Evolutionary conservation across 2,329 filamentous ascomycete genomes (phyloP), one percentile per base, ranked within the genome.

Genomic region (Phaeosphaeriaceae sp.): DNA sequence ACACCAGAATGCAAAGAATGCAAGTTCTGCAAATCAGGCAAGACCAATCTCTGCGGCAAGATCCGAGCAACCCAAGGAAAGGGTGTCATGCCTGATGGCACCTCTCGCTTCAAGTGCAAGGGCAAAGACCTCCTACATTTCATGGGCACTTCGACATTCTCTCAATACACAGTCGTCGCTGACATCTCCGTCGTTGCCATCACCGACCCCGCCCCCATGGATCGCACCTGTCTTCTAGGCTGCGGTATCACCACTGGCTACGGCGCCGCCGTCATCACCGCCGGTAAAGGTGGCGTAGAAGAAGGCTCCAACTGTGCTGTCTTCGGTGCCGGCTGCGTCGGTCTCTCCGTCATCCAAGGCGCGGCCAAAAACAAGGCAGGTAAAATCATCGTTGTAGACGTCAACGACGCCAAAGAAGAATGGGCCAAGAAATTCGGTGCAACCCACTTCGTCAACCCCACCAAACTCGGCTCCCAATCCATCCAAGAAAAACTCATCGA

Each of bases 11-110:
- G 94, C 81, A 83, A 85, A 64, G 93, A 97, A 77, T 99, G 94
- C 87, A 97, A 97, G 82, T 97, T 97, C 84, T 99, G 94, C 88
- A 94, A 91, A 78, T 97, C 93, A 34, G 94, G 93, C 79, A 99
- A 99, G 87, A 97, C 93, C 69, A 96, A 97, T 79, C 88, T 97
- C 50, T 97, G 93, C 80, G 94, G 94, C 76, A 97, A 97, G 86
- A 99, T 99, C 77, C 88, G 94, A 68, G 90, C 91, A 37, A 97
- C 94, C 36, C 94, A 99, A 80, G 94, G 94, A 67, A 89, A 87
- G 77, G 94, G 94, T 71, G 85, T 97, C 64, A 96, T 99, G 92
- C 94, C 94, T 49, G 94, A 99, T 76, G 93, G 93, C 67, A 97
- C 93, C 61, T 88, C 89, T 49, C 89, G 94, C 68, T 97, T 97